Conservation (phyloP, 2,329 filamentous ascomycete species). For the Hirsutella minnesotensis region DNA sequence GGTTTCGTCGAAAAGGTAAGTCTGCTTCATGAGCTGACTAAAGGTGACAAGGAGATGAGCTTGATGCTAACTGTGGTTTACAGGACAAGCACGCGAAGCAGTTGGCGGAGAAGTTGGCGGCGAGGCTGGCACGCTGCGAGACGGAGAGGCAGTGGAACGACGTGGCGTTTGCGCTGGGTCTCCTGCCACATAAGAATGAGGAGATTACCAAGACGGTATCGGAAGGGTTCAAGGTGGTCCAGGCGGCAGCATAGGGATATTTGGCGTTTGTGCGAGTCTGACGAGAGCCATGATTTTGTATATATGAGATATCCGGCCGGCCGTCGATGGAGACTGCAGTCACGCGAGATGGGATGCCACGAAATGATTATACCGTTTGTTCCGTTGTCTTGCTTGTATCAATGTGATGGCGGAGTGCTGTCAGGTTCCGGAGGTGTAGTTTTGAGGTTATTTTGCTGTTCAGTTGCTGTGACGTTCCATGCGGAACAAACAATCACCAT, state of each 20-base stretch:
- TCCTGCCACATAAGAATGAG: conserved; percentile 88
- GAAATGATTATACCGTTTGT: neutral
- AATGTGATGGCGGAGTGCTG: neutral
- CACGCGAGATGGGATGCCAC: neutral
- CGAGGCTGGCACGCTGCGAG: conserved; percentile 73
- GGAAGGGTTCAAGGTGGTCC: conserved; percentile 66
- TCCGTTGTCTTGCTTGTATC: neutral
- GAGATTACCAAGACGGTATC: conserved; percentile 68
- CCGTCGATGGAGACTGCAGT: neutral
- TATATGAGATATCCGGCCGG: neutral
- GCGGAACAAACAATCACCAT: too few relatives aligned
- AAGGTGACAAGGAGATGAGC: too few relatives aligned
- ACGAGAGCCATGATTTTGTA: neutral
- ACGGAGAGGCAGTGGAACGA: conserved; percentile 96
- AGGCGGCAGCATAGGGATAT: conserved; percentile 37
- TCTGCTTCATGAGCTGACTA: conserved; percentile 2
- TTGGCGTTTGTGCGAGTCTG: neutral
- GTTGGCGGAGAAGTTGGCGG: conserved; percentile 82
- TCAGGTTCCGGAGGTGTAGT: too few relatives aligned
- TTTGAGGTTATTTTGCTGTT: too few relatives aligned
- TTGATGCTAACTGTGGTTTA: neutral
- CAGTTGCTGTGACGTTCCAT: too few relatives aligned
- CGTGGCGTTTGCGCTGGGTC: conserved; percentile 79
- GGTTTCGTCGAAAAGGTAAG: conserved; percentile 94
- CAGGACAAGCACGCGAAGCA: conserved; percentile 97